These are phyloP conservation scores for Eragrostis curvula DNA, from an alignment of 176 grass and related monocot genomes.

Conservation along the genomic window DNA sequence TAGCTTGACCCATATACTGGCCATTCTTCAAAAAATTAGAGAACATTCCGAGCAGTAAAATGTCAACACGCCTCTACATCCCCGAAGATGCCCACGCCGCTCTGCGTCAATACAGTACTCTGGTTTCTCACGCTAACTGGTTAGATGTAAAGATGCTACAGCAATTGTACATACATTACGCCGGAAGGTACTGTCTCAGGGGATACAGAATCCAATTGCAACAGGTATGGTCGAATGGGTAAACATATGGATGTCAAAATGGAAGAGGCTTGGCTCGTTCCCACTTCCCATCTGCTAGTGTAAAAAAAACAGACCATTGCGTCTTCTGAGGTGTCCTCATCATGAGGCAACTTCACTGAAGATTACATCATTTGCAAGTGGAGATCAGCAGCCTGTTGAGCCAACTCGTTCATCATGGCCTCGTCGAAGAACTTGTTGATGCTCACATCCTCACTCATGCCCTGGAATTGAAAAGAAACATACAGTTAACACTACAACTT, in stretches of 20 bases:
- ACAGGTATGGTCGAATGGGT: not conserved
- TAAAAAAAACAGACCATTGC: not conserved
- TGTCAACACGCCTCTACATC: not conserved
- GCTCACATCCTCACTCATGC: conserved; percentile 99
- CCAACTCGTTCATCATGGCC: conserved; percentile 95
- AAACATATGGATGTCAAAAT: not conserved
- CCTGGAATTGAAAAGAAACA: conserved; percentile 50
- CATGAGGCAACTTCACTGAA: not conserved
- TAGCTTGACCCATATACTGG: not conserved
- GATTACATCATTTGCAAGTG: conserved; percentile 88
- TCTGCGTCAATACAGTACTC: not conserved
- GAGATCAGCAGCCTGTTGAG: conserved; percentile 90
- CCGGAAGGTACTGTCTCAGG: not conserved
- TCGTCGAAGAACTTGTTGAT: conserved; percentile 98
- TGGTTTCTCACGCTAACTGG: not conserved
- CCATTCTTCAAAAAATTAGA: not conserved
- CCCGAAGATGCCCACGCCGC: not conserved
- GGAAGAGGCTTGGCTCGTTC: not conserved
- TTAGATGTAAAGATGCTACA: conserved; percentile 33
- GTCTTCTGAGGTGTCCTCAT: not conserved
- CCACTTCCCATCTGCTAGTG: not conserved
- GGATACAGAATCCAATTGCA: not conserved
- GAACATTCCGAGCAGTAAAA: not conserved
- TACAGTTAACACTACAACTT: conserved; percentile 5
- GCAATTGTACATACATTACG: conserved; percentile 44